Evolutionary conservation across 495 filamentous ascomycete genomes (phyloP), one percentile per base, ranked within the genome.

Genomic region (Monascus purpureus): DNA sequence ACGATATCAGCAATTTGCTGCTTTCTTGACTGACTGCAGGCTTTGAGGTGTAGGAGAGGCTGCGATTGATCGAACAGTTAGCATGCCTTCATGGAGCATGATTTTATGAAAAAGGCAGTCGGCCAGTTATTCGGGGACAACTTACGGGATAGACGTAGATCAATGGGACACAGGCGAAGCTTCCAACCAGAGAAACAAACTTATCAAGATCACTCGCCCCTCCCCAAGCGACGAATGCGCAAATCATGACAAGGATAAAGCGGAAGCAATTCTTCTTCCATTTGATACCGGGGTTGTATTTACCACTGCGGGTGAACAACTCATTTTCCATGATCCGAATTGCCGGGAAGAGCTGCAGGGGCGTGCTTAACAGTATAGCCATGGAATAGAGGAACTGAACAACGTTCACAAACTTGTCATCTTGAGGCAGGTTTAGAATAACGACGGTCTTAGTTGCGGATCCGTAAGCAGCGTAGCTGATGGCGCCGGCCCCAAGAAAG

Each of bases 221-320:
- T 36, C 73, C 73, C 86, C 86, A 96, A 1, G 86, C 86, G 39
- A 95, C 76, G 25, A 80, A 45, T 2, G 86, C 81, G 47, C 87
- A 95, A 19, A 86, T 47, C 40, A 80, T 68, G 33, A 96, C 90
- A 25, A 94, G 70, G 45, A 86, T 73, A 60, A 95, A 96, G 20
- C 90, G 79, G 63, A 90, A 96, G 33, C 75, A 62, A 43, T 97
- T 97, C 74, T 97, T 97, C 67, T 92, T 77, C 88, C 88, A 95
- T 60, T 97, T 97, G 64, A 96, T 93, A 32, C 73, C 79, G 1
- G 80, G 81, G 53, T 95, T 93, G 52, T 92, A 85, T 54, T 97
- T 97, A 32, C 90, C 90, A 35, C 84, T 93, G 47, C 77, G 72
- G 15, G 70, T 73, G 59, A 83, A 82, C 3, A 83, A 55, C 40